These are phyloP conservation scores for Betula pendula DNA, from an alignment of 306 rosid species.

Conservation along the genomic window DNA sequence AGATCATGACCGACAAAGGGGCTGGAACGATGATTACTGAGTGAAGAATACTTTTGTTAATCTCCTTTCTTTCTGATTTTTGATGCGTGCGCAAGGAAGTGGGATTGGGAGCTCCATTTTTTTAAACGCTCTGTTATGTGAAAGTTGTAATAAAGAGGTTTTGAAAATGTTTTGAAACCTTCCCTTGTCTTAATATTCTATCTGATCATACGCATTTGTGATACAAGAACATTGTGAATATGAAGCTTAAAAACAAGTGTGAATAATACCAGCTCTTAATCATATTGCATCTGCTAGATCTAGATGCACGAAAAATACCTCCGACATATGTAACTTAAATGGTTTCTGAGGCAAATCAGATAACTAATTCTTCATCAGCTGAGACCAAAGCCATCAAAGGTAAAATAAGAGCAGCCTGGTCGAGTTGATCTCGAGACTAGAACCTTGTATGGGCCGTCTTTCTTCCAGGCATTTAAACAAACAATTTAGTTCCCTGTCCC, in stretches of 20 bases:
- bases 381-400: not conserved
- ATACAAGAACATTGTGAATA: too few species aligned
- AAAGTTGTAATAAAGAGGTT: not conserved
- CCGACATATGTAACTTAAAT: too few species aligned
- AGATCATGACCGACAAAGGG: conserved; percentile 87
- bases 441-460: not conserved
- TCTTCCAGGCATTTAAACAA: not conserved
- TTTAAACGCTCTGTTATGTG: not conserved
- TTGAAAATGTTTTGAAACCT: too few species aligned
- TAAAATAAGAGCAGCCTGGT: not conserved
- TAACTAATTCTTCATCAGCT: too few species aligned
- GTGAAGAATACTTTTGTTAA: conserved; percentile 11
- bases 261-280: too few species aligned
- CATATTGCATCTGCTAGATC: too few species aligned
- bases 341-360: too few species aligned
- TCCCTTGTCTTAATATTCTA: too few species aligned
- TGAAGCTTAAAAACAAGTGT: too few species aligned
- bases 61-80: not conserved
- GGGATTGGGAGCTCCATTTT: not conserved
- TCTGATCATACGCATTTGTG: too few species aligned
- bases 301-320: too few species aligned
- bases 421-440: not conserved
- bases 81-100: not conserved
- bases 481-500: too few species aligned
- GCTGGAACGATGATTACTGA: conserved; percentile 95